Conservation (phyloP, 1,284 basidiomycete genomes). For the Cryptococcus hybrid region DNA sequence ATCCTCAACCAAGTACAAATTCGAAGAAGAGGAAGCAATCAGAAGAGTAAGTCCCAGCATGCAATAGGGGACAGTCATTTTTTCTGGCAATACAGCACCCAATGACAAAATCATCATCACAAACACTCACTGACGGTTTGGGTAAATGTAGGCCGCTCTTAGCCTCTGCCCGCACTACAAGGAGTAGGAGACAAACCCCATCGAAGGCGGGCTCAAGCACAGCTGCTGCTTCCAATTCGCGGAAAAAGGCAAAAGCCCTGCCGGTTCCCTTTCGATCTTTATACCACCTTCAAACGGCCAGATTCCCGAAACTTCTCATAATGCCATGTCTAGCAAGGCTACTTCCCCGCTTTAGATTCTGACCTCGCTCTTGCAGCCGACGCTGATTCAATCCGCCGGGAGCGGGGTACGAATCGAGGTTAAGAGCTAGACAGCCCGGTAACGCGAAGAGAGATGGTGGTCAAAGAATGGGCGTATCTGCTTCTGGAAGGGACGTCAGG, state of each 20-base stretch:
- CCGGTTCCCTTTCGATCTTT: constrained; percentile 31
- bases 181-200: background rate
- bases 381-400: constrained; percentile 24
- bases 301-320: constrained; percentile 23
- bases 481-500: constrained; percentile 39
- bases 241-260: background rate
- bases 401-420: constrained; percentile 18
- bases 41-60: background rate
- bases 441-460: constrained; percentile 16
- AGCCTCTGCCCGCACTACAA: background rate
- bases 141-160: too few species aligned
- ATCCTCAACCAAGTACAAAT: background rate
- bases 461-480: constrained; percentile 38
- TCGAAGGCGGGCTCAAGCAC: background rate
- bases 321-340: constrained; percentile 1
- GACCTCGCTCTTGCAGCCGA: constrained; percentile 4
- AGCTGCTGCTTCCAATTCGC: background rate
- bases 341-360: background rate
- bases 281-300: constrained; percentile 19
- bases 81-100: too few species aligned
- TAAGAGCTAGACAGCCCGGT: constrained; percentile 19
- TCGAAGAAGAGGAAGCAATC: background rate
- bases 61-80: background rate
- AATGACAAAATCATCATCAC: too few species aligned
- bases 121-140: too few species aligned